phyloP scores from a whole-genome alignment of 192 early-diverging fungal genomes.

The Backusella luteola region DNA sequence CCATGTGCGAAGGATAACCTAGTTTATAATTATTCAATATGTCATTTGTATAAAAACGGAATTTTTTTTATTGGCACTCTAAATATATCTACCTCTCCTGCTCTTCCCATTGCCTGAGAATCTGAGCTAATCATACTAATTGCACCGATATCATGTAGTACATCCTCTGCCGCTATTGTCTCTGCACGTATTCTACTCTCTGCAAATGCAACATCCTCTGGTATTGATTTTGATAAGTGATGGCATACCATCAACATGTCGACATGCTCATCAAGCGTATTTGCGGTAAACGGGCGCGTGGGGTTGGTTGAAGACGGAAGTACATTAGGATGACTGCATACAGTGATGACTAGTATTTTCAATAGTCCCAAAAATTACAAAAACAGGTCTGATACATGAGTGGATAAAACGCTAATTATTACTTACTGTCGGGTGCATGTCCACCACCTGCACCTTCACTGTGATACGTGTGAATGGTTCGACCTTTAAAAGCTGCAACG shows the following conservation, averaged over 20 bases:
- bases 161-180: conserved; percentile 97
- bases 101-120: conserved; percentile 94
- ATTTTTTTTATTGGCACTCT: no score
- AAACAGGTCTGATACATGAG: background rate
- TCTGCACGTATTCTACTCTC: conserved; percentile 95
- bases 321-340: conserved; percentile 78
- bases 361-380: background rate
- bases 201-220: conserved; percentile 98
- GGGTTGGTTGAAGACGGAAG: conserved; percentile 96
- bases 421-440: conserved; percentile 79
- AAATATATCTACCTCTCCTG: conserved; percentile 68
- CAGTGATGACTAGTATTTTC: conserved; percentile 51
- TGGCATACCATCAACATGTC: conserved; percentile 99
- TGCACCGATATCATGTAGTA: conserved; percentile 95
- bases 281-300: conserved; percentile 88
- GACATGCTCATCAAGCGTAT: conserved; percentile 97
- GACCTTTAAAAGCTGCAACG: conserved; percentile 82
- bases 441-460: conserved; percentile 96
- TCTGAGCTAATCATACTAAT: conserved; percentile 94
- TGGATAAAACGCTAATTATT: background rate
- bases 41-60: no score
- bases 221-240: conserved; percentile 88
- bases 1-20: conserved; percentile 83
- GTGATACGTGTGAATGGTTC: conserved; percentile 97
- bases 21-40: no score